Conservation (phyloP, 495 filamentous ascomycete species). For the Penicillium longicatenatum region DNA sequence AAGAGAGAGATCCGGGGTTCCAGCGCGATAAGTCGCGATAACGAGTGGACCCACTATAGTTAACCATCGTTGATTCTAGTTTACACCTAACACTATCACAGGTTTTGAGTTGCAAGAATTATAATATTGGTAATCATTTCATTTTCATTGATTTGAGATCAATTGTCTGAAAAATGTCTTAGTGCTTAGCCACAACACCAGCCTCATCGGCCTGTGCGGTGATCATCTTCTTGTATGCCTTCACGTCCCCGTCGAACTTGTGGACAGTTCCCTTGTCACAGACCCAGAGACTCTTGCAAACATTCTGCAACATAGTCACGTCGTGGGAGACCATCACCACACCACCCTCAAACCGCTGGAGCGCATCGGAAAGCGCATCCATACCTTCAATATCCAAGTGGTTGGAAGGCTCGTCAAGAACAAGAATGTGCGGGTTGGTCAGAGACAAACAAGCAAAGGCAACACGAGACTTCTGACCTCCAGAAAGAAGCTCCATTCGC, state of each 20-base stretch:
- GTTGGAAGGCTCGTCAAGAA: conserved; percentile 98
- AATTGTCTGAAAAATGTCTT: conserved; percentile 9
- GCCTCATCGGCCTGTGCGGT: conserved; percentile 82
- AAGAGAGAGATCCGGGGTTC: conserved; percentile 11
- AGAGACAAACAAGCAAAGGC: conserved; percentile 94
- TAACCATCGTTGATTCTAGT: neutral
- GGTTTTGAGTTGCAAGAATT: neutral
- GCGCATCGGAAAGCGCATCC: conserved; percentile 86
- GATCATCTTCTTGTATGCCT: conserved; percentile 97
- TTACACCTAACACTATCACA: neutral
- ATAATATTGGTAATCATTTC: neutral
- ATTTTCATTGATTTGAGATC: neutral
- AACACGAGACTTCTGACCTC: conserved; percentile 97
- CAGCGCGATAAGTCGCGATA: conserved; percentile 4
- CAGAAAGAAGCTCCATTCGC: conserved; percentile 91
- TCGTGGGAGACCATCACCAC: conserved; percentile 99
- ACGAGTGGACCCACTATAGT: neutral
- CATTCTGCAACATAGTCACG: conserved; percentile 96
- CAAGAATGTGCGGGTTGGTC: conserved; percentile 92
- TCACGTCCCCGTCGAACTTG: conserved; percentile 92
- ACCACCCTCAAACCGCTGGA: conserved; percentile 86
- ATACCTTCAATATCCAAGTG: conserved; percentile 99
- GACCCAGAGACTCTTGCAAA: conserved; percentile 94
- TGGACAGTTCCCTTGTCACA: conserved; percentile 95
- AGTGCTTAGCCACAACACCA: conserved; percentile 66